Conservation (phyloP, 2,329 filamentous ascomycete genomes). For the Corinectria fuckeliana region DNA sequence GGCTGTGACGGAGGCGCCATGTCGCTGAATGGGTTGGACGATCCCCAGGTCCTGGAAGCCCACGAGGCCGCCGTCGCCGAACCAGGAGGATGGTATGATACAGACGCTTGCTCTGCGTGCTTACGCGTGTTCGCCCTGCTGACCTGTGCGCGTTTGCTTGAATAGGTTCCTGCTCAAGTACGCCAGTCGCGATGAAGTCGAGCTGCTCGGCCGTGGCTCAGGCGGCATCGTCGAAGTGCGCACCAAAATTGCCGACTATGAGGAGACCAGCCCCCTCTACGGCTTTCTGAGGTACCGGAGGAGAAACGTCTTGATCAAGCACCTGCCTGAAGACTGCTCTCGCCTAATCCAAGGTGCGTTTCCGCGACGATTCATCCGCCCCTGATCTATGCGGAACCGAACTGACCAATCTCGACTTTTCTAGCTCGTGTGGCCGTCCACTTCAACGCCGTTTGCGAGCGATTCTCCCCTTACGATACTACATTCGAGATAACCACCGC, state of each 20-base stretch:
- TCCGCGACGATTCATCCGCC: background rate
- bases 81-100: constrained; percentile 87
- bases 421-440: constrained; percentile 82
- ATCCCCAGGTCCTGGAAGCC: constrained; percentile 79
- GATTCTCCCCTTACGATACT: constrained; percentile 86
- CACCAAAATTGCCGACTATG: constrained; percentile 76
- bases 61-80: constrained; percentile 81
- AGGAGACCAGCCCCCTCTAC: constrained; percentile 87
- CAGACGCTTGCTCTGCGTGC: background rate
- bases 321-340: constrained; percentile 88
- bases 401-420: constrained; percentile 25
- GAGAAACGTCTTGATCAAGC: constrained; percentile 90
- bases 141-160: constrained; percentile 26
- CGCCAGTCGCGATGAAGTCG: constrained; percentile 83
- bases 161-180: constrained; percentile 94
- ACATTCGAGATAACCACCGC: constrained; percentile 77
- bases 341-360: constrained; percentile 86
- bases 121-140: constrained; percentile 9
- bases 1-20: constrained; percentile 56
- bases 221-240: constrained; percentile 87
- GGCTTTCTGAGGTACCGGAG: constrained; percentile 90
- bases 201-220: constrained; percentile 76
- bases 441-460: constrained; percentile 70
- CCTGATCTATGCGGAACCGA: background rate
- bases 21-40: constrained; percentile 96